Conservation (phyloP, 2,329 filamentous ascomycete species). For the Alternaria ethzedia region DNA sequence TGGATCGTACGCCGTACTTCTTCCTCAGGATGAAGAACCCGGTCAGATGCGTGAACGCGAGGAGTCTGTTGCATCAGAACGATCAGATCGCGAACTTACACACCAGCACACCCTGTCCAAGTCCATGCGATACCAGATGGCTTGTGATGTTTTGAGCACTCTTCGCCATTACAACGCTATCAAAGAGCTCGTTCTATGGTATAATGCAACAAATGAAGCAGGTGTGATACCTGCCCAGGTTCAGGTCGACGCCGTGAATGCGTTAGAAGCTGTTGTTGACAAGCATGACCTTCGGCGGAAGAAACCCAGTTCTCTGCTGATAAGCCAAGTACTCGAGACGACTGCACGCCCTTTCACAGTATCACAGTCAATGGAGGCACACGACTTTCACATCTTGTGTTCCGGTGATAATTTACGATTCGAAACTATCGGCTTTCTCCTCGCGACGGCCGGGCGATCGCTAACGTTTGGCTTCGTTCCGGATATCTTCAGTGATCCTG, state of each 20-base stretch:
- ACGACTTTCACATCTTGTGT: constrained; percentile 48
- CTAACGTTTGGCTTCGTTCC: constrained; percentile 33
- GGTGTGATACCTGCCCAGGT: constrained; percentile 47
- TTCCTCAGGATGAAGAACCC: constrained; percentile 35
- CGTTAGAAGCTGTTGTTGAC: constrained; percentile 37
- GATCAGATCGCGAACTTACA: constrained; percentile 34
- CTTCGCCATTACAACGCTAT: constrained; percentile 37
- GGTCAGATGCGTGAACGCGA: constrained; percentile 23
- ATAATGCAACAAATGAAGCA: constrained; percentile 37
- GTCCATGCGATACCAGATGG: constrained; percentile 39
- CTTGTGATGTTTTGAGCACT: constrained; percentile 32
- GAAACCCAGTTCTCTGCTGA: constrained; percentile 32
- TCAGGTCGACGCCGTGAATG: constrained; percentile 42
- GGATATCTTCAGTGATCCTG: constrained; percentile 26
- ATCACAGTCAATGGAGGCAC: constrained; percentile 31
- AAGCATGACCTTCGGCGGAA: constrained; percentile 35
- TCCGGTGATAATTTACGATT: constrained; percentile 48
- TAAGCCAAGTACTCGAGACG: constrained; percentile 36
- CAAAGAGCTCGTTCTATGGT: constrained; percentile 31
- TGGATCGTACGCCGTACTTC: constrained; percentile 39
- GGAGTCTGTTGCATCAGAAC: constrained; percentile 33
- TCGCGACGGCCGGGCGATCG: constrained; percentile 47
- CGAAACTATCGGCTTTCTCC: constrained; percentile 49
- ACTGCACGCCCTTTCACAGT: constrained; percentile 36
- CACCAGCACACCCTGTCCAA: constrained; percentile 41